Conservation (phyloP, 768 basidiomycete species). For the Wakefieldia striispora region DNA sequence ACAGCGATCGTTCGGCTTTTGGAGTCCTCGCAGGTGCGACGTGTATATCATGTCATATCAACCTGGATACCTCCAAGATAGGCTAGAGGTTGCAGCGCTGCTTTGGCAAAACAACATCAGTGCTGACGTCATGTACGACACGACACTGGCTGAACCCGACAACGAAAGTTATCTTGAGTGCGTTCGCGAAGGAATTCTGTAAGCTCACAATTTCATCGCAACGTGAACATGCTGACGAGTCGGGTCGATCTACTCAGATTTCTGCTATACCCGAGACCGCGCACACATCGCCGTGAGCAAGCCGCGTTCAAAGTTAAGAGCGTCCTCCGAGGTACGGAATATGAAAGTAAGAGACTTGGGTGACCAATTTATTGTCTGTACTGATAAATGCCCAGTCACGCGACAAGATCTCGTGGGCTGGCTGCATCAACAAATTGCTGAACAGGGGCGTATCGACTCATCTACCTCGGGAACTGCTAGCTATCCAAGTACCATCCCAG, state of each 20-base stretch:
- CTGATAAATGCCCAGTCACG: conserved; percentile 43
- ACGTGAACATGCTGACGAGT: conserved; percentile 11
- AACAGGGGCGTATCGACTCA: conserved; percentile 74
- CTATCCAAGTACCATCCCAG: conserved; percentile 39
- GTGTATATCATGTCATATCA: conserved; percentile 83
- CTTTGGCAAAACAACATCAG: conserved; percentile 83
- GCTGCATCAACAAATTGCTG: conserved; percentile 74
- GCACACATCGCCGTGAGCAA: conserved; percentile 55
- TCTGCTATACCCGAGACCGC: conserved; percentile 52
- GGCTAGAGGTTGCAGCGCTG: conserved; percentile 72
- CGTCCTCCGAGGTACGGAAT: conserved; percentile 73
- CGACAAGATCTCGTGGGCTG: conserved; percentile 70
- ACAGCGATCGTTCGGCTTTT: conserved; percentile 80
- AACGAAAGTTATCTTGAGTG: conserved; percentile 71
- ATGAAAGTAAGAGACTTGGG: conserved; percentile 51
- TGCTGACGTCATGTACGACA: conserved; percentile 86
- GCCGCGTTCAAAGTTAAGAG: conserved; percentile 81
- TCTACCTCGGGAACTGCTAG: conserved; percentile 57
- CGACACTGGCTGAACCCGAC: conserved; percentile 58
- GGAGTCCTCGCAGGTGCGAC: conserved; percentile 87
- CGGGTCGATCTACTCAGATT: conserved; percentile 50
- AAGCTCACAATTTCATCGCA: conserved; percentile 23
- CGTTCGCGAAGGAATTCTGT: conserved; percentile 83
- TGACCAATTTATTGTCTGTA: not conserved
- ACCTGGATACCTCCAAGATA: conserved; percentile 69